Evolutionary conservation across 306 rosid genomes (phyloP), one percentile per base, ranked within the genome.

Genomic region (Cyclanthera cordifolia): DNA sequence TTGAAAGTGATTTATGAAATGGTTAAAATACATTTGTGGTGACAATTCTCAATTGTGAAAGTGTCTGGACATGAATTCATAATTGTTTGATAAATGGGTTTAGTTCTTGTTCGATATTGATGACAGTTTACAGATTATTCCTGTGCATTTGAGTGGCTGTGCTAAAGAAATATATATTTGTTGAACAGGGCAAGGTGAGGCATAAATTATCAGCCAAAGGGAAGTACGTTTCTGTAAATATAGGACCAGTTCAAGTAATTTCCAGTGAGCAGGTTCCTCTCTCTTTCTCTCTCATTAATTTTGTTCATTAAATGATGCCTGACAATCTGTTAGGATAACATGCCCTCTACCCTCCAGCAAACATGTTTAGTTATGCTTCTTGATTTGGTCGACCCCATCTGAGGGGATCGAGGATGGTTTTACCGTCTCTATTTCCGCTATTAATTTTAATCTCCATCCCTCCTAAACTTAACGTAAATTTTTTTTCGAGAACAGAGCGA

Each of bases 181-280:
- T 12, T 12, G 8, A 37, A 39, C 87, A 90, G 99, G 99, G 88
- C 64, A 84, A 80, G 32, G 97, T 94, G 80, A 87, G 74, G 86
- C 99, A 83, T 71, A 94, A 94, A 77, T 30, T 90, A 64, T 94
- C 97, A 61, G 72, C 95, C 13, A 79, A 90, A 75, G 96, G 99
- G 52, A 94, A 94, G 82, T 94, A 94, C 72, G 86, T 94, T 5
- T 94, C 99, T 15, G 99, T 94, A 65, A 94, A 94, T 87, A 94
- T 94, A 54, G 97, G 99, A 56, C 99, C 99, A 7, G 80, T 94
- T 73, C 91, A 83, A 81, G 97, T 94, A 73, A 74, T 88, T 79
- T 94, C 99, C 17, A 94, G 99, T 54, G 99, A 90, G 82, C 99
- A 94, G 99, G 99, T 94, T 15, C 71, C 53, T 71, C 72, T 71